phyloP scores from a whole-genome alignment of 352 stramenopile genomes.

The Pythium chondricola region DNA sequence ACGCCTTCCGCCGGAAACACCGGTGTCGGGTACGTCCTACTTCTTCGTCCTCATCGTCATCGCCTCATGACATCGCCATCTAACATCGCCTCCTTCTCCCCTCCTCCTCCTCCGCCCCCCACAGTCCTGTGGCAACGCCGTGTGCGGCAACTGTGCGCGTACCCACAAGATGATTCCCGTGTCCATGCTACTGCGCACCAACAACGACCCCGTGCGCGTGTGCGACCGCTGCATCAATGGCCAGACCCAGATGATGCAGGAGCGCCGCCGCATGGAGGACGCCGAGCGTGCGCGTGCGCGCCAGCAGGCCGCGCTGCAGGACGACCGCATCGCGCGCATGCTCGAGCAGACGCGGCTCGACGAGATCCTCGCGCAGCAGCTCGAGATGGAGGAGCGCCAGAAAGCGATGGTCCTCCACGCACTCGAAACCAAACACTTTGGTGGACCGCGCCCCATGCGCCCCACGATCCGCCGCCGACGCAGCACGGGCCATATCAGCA shows the following conservation, averaged over 20 bases:
- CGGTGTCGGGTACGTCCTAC: conserved; percentile 49
- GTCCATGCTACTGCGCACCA: conserved; percentile 56
- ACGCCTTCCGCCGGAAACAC: conserved; percentile 81
- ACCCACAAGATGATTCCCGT: conserved; percentile 74
- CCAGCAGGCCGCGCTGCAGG: conserved; percentile 62
- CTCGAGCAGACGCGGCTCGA: conserved; percentile 44
- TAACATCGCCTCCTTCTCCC: not conserved
- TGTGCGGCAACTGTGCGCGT: conserved; percentile 66
- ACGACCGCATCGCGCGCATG: conserved; percentile 52
- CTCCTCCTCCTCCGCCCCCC: too few relatives aligned
- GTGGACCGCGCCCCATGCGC: conserved; percentile 33
- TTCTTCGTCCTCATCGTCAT: not conserved
- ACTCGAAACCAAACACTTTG: conserved; percentile 56
- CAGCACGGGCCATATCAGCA: conserved; percentile 45
- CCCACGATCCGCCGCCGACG: conserved; percentile 32
- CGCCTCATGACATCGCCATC: not conserved
- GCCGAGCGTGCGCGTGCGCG: conserved; percentile 65
- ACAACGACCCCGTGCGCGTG: conserved; percentile 75
- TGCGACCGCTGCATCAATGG: conserved; percentile 75
- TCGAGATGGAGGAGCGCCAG: conserved; percentile 28
- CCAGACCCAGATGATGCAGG: conserved; percentile 69
- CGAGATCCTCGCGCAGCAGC: conserved; percentile 38
- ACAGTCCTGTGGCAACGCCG: conserved; percentile 72
- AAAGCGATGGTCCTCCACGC: conserved; percentile 35
- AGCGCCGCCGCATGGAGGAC: conserved; percentile 59